Evolutionary conservation across 2,329 filamentous ascomycete species (phyloP), one percentile per base, ranked within the genome.

Genomic region (Endothia cerciana): DNA sequence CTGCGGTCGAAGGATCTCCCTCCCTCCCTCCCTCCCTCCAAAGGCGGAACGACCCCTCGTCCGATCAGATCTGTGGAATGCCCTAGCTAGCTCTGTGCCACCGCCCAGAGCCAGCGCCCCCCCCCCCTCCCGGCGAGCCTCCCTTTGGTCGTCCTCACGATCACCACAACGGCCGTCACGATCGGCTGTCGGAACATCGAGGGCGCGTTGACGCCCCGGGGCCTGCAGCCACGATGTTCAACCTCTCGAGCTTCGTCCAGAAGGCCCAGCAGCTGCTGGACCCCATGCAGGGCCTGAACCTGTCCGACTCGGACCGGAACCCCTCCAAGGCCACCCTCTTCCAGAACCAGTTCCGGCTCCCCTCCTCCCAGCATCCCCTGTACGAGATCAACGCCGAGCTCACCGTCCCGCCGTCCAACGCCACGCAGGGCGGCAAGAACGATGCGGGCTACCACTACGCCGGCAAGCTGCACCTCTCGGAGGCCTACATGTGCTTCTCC

Each of bases 381-480:
- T 93, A 96, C 80, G 95, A 99, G 82, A 97, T 99, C 80, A 93
- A 91, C 68, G 94, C 95, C 74, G 95, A 99, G 82, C 87, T 99
- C 67, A 96, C 93, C 65, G 91, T 99, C 66, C 89, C 90, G 64
- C 89, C 87, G 69, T 87, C 87, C 70, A 91, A 90, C 77, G 85
- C 82, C 71, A 89, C 85, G 68, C 87, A 89, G 59, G 89, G 90
- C 68, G 91, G 92, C 72, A 89, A 89, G 77, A 86, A 87, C 64
- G 88, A 89, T 66, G 85, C 87, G 72, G 92, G 93, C 71, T 97
- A 91, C 79, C 91, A 94, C 75, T 98, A 99, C 81, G 89, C 90
- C 30, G 95, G 95, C 60, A 94, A 94, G 78, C 86, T 99, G 62
- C 94, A 99, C 77, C 82, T 99, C 69, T 97, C 93, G 77, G 94